Percentiles rank a stretch among this genome's conserved stretches.
Conservation (phyloP, 352 stramenopile species). For the Pythium phragmiticola region DNA sequence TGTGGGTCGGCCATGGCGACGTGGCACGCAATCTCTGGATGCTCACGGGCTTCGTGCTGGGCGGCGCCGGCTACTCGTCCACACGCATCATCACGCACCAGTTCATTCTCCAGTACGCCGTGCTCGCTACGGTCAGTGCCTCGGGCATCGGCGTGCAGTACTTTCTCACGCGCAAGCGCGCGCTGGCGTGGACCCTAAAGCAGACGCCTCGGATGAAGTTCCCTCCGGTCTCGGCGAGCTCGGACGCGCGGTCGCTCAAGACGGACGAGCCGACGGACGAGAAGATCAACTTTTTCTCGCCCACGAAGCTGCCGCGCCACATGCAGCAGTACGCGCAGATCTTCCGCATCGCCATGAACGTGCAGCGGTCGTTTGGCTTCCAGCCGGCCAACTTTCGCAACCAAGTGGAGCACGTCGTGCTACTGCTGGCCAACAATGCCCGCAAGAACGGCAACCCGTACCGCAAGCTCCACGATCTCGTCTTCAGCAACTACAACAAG, state of each 20-base stretch:
- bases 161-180: conserved; percentile 35
- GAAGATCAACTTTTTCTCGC: conserved; percentile 82
- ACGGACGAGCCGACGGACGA: conserved; percentile 40
- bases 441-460: conserved; percentile 80
- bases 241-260: conserved; percentile 71
- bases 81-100: conserved; percentile 58
- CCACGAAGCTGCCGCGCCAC: conserved; percentile 58
- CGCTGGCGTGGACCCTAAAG: conserved; percentile 34
- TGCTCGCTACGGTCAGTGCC: conserved; percentile 44
- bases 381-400: conserved; percentile 91
- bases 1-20: conserved; percentile 61
- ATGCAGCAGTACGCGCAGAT: conserved; percentile 87
- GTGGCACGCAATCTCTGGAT: conserved; percentile 65
- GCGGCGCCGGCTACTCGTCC: conserved; percentile 39
- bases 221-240: conserved; percentile 68
- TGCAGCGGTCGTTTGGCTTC: conserved; percentile 85
- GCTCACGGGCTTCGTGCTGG: conserved; percentile 68
- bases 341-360: conserved; percentile 80
- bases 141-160: conserved; percentile 48
- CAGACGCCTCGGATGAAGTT: conserved; percentile 32
- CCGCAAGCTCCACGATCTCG: conserved; percentile 72
- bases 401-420: conserved; percentile 97
- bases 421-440: conserved; percentile 93
- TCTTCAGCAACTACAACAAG: conserved; percentile 89
- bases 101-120: conserved; percentile 59